Conservation (phyloP, 202 grass and related monocot species). For the Sporobolus alterniflorus region DNA sequence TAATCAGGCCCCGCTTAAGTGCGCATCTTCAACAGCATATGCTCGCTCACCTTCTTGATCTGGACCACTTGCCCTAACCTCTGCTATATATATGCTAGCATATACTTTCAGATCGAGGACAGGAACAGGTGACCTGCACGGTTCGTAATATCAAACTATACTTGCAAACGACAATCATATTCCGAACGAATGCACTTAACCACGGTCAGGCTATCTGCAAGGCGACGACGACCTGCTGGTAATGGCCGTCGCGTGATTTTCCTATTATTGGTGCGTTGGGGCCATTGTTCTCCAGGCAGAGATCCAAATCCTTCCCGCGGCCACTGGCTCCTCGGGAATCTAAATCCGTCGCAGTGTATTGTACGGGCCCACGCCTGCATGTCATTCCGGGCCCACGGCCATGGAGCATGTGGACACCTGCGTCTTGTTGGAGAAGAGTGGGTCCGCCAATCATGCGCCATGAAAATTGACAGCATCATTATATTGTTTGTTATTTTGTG, state of each 20-base stretch:
- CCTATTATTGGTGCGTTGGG: not conserved
- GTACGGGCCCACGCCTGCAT: not conserved
- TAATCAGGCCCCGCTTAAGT: not conserved
- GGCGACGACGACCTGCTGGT: no score
- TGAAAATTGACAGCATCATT: not conserved
- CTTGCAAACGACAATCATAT: no score
- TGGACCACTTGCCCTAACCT: conserved; percentile 8
- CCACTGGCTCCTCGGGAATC: conserved; percentile 3
- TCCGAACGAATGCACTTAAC: no score
- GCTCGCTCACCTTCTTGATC: not conserved
- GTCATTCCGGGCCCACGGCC: not conserved
- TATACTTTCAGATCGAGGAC: no score
- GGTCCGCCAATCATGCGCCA: not conserved
- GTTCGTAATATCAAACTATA: no score
- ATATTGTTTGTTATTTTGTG: not conserved
- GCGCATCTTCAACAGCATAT: not conserved
- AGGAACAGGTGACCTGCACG: no score
- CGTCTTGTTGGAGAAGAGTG: not conserved
- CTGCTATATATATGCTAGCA: no score
- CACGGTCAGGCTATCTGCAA: no score
- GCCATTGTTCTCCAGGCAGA: not conserved
- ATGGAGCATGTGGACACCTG: conserved; percentile 3
- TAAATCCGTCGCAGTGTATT: conserved; percentile 17
- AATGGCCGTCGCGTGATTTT: no score
- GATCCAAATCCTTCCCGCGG: not conserved